phyloP scores from a whole-genome alignment of 2,329 filamentous ascomycete genomes.

The Fusarium chuoi region DNA sequence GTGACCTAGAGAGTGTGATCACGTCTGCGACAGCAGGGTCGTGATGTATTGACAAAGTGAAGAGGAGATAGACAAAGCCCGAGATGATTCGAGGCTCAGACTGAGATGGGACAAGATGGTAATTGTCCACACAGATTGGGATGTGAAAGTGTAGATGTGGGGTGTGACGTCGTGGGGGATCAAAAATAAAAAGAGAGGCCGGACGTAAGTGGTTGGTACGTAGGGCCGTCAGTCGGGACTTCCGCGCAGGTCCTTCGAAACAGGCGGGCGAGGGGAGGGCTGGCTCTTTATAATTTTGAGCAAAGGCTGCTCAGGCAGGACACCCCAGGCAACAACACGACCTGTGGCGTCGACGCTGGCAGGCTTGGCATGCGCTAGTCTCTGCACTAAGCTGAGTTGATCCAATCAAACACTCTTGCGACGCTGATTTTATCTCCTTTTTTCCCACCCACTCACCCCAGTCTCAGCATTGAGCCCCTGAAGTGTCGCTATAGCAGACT shows the following conservation, averaged over 20 bases:
- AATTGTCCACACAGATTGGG: constrained; percentile 28
- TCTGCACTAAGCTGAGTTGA: constrained; percentile 46
- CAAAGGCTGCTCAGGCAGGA: constrained; percentile 50
- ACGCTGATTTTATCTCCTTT: constrained; percentile 55
- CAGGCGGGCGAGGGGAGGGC: constrained; percentile 63
- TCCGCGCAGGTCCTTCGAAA: constrained; percentile 63
- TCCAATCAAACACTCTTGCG: constrained; percentile 52
- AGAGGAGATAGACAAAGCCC: constrained; percentile 25
- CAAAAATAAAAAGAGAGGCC: constrained; percentile 54
- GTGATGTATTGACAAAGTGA: constrained; percentile 29
- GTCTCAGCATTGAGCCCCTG: constrained; percentile 51
- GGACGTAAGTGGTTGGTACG: constrained; percentile 60
- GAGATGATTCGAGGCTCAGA: constrained; percentile 16
- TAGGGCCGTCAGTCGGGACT: constrained; percentile 66
- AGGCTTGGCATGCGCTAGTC: constrained; percentile 52
- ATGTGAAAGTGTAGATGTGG: constrained; percentile 40
- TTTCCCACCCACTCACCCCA: constrained; percentile 47
- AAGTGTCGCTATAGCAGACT: constrained; percentile 52
- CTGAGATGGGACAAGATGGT: constrained; percentile 34
- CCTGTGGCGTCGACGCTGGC: constrained; percentile 56
- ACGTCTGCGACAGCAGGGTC: constrained; percentile 28
- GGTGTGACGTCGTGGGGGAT: constrained; percentile 48
- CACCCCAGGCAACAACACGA: constrained; percentile 57
- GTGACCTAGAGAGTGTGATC: constrained; percentile 41
- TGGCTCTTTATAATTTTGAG: constrained; percentile 67